A percentile compares a stretch with the other conserved stretches of the same genome.
Evolutionary conservation across 2,329 filamentous ascomycete species (phyloP).

Genomic region (Arthrobotrys iridis): DNA sequence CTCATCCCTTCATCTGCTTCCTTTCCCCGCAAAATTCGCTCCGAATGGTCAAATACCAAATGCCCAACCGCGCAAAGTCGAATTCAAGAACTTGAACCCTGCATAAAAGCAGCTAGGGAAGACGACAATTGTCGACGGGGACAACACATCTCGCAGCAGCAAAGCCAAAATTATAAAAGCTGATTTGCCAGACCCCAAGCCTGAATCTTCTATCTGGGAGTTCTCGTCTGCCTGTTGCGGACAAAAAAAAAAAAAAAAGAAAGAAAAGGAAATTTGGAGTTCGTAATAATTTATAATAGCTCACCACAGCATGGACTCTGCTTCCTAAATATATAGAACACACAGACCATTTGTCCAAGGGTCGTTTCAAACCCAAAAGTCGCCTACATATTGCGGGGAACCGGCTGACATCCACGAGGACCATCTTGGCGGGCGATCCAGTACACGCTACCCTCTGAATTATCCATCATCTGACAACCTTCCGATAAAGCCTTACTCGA

Average conservation of each 20-base stretch:
- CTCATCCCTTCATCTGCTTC: constrained; percentile 25
- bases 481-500: constrained; percentile 51
- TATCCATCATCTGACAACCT: constrained; percentile 54
- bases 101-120: constrained; percentile 18
- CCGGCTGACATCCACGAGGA: constrained; percentile 53
- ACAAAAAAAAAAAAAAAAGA: background rate
- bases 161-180: constrained; percentile 32
- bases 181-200: constrained; percentile 47
- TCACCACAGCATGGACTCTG: constrained; percentile 26
- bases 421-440: constrained; percentile 53
- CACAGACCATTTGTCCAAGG: constrained; percentile 36
- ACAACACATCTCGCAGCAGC: constrained; percentile 54
- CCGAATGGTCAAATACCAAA: constrained; percentile 2
- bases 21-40: constrained; percentile 45
- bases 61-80: constrained; percentile 12
- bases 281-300: constrained; percentile 52
- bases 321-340: constrained; percentile 43
- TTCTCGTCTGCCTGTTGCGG: background rate
- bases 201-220: background rate
- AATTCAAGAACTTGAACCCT: constrained; percentile 24
- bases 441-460: constrained; percentile 41
- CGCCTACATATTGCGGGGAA: constrained; percentile 53
- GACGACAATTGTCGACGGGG: constrained; percentile 47
- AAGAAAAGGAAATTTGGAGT: constrained; percentile 21
- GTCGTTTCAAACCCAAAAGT: constrained; percentile 20